These are phyloP conservation scores for Xylaria flabelliformis DNA, from an alignment of 495 filamentous ascomycete species.

Conservation along the genomic window DNA sequence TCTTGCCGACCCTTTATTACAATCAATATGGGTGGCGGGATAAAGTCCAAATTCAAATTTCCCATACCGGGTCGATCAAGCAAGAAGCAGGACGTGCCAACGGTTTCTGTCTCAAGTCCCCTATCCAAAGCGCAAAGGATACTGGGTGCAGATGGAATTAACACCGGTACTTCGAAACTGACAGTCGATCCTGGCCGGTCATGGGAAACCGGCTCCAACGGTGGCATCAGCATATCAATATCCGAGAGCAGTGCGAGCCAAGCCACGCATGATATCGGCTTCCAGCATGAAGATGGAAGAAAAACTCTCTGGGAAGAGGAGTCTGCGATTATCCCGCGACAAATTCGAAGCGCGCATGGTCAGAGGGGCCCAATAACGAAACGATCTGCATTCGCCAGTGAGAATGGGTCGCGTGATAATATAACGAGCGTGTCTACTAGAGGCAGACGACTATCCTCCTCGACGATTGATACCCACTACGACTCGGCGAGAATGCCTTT, in stretches of 20 bases:
- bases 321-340: conserved; percentile 53
- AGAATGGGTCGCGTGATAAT: conserved; percentile 33
- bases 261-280: conserved; percentile 24
- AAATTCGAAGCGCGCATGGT: conserved; percentile 28
- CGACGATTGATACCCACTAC: conserved; percentile 59
- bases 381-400: conserved; percentile 33
- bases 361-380: conserved; percentile 31
- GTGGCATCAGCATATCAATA: conserved; percentile 58
- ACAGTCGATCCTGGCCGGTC: conserved; percentile 34
- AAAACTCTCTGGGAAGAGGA: conserved; percentile 52
- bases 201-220: conserved; percentile 54
- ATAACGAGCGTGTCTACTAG: conserved; percentile 48
- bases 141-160: conserved; percentile 47
- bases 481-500: conserved; percentile 58
- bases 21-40: conserved; percentile 50
- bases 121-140: conserved; percentile 55
- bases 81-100: conserved; percentile 37
- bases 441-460: conserved; percentile 54
- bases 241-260: conserved; percentile 52
- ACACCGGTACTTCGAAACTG: conserved; percentile 36
- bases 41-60: conserved; percentile 60
- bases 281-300: conserved; percentile 30
- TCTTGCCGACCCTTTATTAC: conserved; percentile 4
- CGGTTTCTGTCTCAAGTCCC: conserved; percentile 32
- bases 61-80: conserved; percentile 57